These are phyloP conservation scores for Spergularia marina DNA, from an alignment of 148 eudicot species.

Conservation along the genomic window DNA sequence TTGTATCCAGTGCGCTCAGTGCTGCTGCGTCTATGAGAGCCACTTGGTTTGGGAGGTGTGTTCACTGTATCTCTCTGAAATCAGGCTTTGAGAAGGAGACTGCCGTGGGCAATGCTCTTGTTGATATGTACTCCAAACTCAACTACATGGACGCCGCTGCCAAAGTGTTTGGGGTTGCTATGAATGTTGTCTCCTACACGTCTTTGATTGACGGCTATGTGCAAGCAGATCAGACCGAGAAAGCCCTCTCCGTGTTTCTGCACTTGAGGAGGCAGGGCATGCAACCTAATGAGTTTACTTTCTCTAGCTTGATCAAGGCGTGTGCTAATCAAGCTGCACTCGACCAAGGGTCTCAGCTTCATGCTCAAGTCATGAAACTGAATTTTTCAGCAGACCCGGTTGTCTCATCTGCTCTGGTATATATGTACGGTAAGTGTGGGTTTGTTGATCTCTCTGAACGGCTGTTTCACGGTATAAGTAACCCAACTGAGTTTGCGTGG, in stretches of 20 bases:
- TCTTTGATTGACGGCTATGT: constrained; percentile 48
- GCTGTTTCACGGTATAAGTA: constrained; percentile 28
- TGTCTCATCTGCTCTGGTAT: constrained; percentile 40
- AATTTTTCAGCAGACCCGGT: constrained; percentile 27
- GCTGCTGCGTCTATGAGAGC: constrained; percentile 37
- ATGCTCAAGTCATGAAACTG: constrained; percentile 39
- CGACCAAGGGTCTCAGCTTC: constrained; percentile 50
- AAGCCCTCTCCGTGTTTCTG: constrained; percentile 30
- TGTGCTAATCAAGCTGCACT: constrained; percentile 53
- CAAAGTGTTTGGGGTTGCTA: constrained; percentile 28
- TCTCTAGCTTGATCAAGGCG: constrained; percentile 47
- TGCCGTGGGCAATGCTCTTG: constrained; percentile 41
- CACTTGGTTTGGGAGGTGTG: constrained; percentile 24
- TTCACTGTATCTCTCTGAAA: constrained; percentile 36
- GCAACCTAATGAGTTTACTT: constrained; percentile 46
- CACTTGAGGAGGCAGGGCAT: constrained; percentile 31
- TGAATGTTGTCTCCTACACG: constrained; percentile 40
- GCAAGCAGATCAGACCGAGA: constrained; percentile 32
- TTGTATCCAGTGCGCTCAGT: constrained; percentile 24
- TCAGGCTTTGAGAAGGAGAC: constrained; percentile 33
- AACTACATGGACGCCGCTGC: constrained; percentile 37
- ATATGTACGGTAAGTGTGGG: constrained; percentile 57
- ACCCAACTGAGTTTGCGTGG: constrained; percentile 32
- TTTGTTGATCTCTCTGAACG: constrained; percentile 34
- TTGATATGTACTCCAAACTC: constrained; percentile 40